Evolutionary conservation across 2,329 filamentous ascomycete genomes (phyloP).

Genomic region (Fusarium hostae): DNA sequence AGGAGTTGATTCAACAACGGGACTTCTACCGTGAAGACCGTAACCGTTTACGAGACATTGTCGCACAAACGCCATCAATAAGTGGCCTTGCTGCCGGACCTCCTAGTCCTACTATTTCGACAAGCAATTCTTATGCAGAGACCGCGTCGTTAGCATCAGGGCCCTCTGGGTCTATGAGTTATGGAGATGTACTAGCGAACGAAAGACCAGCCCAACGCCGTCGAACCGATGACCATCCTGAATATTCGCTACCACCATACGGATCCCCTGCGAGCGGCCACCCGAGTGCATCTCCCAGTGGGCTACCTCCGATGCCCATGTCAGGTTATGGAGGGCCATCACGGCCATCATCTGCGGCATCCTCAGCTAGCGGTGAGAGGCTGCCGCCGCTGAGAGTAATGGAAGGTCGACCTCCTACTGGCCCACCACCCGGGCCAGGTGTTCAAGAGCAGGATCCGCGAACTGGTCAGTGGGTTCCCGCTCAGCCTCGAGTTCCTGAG

Average conservation of each 20-base stretch:
- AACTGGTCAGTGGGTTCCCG: slow-evolving; percentile 51
- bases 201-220: slow-evolving; percentile 60
- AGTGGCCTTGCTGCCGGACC: no score
- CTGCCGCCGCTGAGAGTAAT: slow-evolving; percentile 61
- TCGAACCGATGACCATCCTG: slow-evolving; percentile 59
- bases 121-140: no score
- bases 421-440: slow-evolving; percentile 39
- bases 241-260: slow-evolving; percentile 55
- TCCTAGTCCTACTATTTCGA: no score
- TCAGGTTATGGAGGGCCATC: slow-evolving; percentile 52
- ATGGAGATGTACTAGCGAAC: slow-evolving; percentile 56
- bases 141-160: no score
- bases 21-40: no score
- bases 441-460: slow-evolving; percentile 49
- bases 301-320: slow-evolving; percentile 56
- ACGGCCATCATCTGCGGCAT: slow-evolving; percentile 52
- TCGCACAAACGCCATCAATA: no score
- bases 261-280: slow-evolving; percentile 46
- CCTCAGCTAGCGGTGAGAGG: slow-evolving; percentile 54
- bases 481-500: slow-evolving; percentile 48
- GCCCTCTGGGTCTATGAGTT: slow-evolving; percentile 46
- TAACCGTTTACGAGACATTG: no score
- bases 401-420: slow-evolving; percentile 50
- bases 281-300: slow-evolving; percentile 47
- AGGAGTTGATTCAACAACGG: slow-evolving; percentile 52